Evolutionary conservation across 352 stramenopile species (phyloP), one percentile per base, ranked within the genome.

Genomic region (Phytophthora pluvialis): DNA sequence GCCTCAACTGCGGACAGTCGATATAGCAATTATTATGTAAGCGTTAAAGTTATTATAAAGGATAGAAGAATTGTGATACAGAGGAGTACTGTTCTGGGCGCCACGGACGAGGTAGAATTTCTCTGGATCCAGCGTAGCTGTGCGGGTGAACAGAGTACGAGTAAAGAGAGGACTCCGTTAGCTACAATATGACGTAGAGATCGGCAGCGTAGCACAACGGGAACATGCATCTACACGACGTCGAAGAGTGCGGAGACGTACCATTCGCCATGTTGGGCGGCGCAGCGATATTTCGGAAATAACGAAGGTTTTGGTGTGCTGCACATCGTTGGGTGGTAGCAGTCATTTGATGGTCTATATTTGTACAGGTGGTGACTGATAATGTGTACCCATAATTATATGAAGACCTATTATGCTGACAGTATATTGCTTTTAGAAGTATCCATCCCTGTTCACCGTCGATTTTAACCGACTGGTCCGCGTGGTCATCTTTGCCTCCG

Each of bases 101-200:
- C 83, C 80, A 15, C 75, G 78, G 9, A 90, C 52, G 68, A 91
- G 75, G 45, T 91, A 91, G 57, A 86, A 78, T 56, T 75, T 53
- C 40, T 81, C 73, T 10, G 79, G 59, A 61, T 80, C 70, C 21
- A 76, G 54, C 13, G 64, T 60, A 8, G 56, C 80, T 76, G 45
- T 26, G 21, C 16, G 25, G 11, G 12, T 35, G 3, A 64, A 25
- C n/a, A 52, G 18, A 13, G 35, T 52, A 59, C 16, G 15, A 44
- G 5, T 35, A 5, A 18, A 68, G n/a, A 72, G 40, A 55, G 8
- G 2, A 57, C 18, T 52, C 4, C 1, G 31, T 61, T 25, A 48
- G 33, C 21, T 67, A 62, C 21, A 5, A 2, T 28, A 48, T 29
- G 4, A 40, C 6, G 2, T 18, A 5, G 3, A 7, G 4, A 4